Conservation (phyloP, 2,329 filamentous ascomycete genomes). For the Neopestalotiopsis sp. region DNA sequence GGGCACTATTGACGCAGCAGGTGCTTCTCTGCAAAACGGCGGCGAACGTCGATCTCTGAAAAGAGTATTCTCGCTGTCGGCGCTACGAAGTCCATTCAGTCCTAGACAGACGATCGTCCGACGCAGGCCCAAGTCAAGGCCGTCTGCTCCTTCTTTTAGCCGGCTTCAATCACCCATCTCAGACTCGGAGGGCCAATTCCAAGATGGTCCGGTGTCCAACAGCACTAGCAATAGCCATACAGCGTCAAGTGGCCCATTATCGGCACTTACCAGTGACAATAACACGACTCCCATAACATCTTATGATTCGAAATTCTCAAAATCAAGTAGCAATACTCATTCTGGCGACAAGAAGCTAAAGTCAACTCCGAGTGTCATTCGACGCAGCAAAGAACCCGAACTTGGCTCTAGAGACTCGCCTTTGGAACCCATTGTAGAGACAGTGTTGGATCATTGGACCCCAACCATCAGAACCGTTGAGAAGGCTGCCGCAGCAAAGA, state of each 20-base stretch:
- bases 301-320: constrained; percentile 46
- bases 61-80: constrained; percentile 44
- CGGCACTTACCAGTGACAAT: constrained; percentile 29
- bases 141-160: constrained; percentile 41
- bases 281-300: constrained; percentile 43
- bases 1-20: not conserved
- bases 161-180: constrained; percentile 30
- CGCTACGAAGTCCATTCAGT: constrained; percentile 43
- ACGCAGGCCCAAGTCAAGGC: constrained; percentile 43
- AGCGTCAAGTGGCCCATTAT: constrained; percentile 33
- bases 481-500: constrained; percentile 78
- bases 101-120: constrained; percentile 48
- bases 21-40: constrained; percentile 21
- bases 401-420: constrained; percentile 31
- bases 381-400: constrained; percentile 29
- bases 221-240: constrained; percentile 32
- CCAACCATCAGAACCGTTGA: constrained; percentile 69
- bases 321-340: constrained; percentile 32
- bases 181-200: constrained; percentile 27
- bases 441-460: constrained; percentile 16
- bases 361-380: constrained; percentile 29
- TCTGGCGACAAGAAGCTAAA: constrained; percentile 33
- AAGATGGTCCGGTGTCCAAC: constrained; percentile 24
- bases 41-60: constrained; percentile 29
- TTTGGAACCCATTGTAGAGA: constrained; percentile 30